Conservation (phyloP, 2,329 filamentous ascomycete genomes). For the Colletotrichum echinochloae region DNA sequence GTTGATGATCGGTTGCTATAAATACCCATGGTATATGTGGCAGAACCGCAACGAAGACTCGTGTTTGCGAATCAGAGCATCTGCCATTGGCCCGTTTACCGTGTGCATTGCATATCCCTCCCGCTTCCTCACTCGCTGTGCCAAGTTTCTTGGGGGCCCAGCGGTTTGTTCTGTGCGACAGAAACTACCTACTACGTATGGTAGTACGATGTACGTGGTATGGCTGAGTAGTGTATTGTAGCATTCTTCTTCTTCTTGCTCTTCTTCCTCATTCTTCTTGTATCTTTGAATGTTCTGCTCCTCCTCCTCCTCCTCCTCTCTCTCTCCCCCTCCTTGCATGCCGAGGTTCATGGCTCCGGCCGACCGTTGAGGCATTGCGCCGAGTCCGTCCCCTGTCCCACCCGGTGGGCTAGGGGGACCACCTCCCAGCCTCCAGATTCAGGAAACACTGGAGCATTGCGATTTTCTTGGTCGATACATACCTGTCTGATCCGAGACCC, state of each 20-base stretch:
- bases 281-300: not conserved
- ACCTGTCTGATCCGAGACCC: slow-evolving; percentile 27
- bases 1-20: slow-evolving; percentile 36
- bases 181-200: too few species aligned
- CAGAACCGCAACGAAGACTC: slow-evolving; percentile 24
- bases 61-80: slow-evolving; percentile 8
- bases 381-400: not conserved
- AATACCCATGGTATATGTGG: slow-evolving; percentile 24
- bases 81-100: slow-evolving; percentile 20
- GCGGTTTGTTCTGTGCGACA: not conserved
- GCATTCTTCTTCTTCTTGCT: not conserved
- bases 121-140: slow-evolving; percentile 10
- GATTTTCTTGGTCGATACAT: not conserved
- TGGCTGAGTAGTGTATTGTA: too few species aligned
- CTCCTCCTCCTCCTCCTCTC: not conserved
- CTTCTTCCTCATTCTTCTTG: not conserved
- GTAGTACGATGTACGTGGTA: too few species aligned
- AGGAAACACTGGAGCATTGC: slow-evolving; percentile 21
- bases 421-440: slow-evolving; percentile 19
- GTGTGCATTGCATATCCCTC: not conserved
- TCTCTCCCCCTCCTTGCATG: too few species aligned
- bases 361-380: slow-evolving; percentile 2
- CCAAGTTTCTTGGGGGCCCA: slow-evolving; percentile 30
- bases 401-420: slow-evolving; percentile 7
- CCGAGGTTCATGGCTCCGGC: not conserved